A percentile compares a stretch with the other conserved stretches of the same genome.
These are phyloP conservation scores for Insectozyma bohioensis DNA, from an alignment of 1,139 yeast species.

Conservation along the genomic window DNA sequence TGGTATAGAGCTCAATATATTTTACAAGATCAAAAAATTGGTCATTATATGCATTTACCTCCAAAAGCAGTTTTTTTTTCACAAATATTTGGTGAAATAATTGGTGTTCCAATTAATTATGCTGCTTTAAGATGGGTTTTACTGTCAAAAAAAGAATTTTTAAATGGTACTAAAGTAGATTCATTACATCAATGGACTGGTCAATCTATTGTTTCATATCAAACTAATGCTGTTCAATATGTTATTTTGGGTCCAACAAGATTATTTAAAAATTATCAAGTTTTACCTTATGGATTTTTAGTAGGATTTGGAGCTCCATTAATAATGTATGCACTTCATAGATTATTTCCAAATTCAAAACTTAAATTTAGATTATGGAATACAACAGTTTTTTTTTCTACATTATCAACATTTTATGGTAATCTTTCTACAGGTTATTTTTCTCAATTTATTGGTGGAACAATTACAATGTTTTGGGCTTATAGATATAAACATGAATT, in stretches of 20 bases:
- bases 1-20: constrained; percentile 55
- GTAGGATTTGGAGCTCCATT: constrained; percentile 43
- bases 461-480: constrained; percentile 46
- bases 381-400: constrained; percentile 50
- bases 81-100: constrained; percentile 48
- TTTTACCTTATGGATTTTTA: constrained; percentile 46
- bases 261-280: constrained; percentile 39
- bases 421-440: constrained; percentile 52
- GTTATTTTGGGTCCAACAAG: constrained; percentile 49
- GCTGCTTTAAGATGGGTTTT: constrained; percentile 48
- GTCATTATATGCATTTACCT: constrained; percentile 49
- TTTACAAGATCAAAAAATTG: constrained; percentile 47
- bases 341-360: constrained; percentile 18
- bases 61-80: constrained; percentile 48
- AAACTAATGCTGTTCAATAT: constrained; percentile 51
- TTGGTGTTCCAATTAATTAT: constrained; percentile 54
- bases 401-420: constrained; percentile 49
- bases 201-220: constrained; percentile 39
- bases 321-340: constrained; percentile 29
- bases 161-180: constrained; percentile 38
- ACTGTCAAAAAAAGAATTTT: constrained; percentile 34
- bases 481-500: constrained; percentile 34
- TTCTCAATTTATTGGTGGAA: constrained; percentile 49
- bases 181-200: constrained; percentile 57
- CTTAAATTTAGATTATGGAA: constrained; percentile 43